A percentile compares a stretch with the other conserved stretches of the same genome.
Evolutionary conservation across 352 stramenopile species (phyloP).

Genomic region (Phytophthora fragariae): DNA sequence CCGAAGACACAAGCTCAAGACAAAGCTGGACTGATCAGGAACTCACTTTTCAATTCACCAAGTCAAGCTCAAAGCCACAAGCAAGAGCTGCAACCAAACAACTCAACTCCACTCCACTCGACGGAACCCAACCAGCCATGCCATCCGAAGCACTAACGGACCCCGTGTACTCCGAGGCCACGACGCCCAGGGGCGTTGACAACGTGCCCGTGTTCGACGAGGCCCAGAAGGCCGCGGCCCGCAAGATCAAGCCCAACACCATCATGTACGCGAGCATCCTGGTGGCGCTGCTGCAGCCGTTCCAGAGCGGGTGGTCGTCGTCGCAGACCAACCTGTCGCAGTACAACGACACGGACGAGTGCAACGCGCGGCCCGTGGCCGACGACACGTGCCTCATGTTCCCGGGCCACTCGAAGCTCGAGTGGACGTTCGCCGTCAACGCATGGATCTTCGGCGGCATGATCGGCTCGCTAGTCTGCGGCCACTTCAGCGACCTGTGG

Average conservation of each 20-base stretch:
- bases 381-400: too few relatives aligned
- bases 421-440: constrained; percentile 32
- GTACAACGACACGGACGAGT: too few relatives aligned
- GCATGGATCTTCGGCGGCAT: constrained; percentile 63
- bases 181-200: constrained; percentile 15
- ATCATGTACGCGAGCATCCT: constrained; percentile 53
- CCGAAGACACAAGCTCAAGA: too few relatives aligned
- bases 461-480: constrained; percentile 51
- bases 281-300: constrained; percentile 44
- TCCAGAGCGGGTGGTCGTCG: constrained; percentile 64
- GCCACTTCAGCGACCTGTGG: constrained; percentile 38
- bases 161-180: constrained; percentile 25
- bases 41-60: constrained; percentile 19
- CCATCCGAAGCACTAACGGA: constrained; percentile 27
- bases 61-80: constrained; percentile 14
- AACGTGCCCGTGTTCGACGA: constrained; percentile 30
- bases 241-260: constrained; percentile 35
- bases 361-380: too few relatives aligned
- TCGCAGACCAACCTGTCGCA: constrained; percentile 50
- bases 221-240: constrained; percentile 23
- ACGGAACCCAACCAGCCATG: constrained; percentile 4
- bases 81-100: neutral
- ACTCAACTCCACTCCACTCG: constrained; percentile 3
- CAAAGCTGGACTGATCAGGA: neutral
- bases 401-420: too few relatives aligned